A percentile compares a stretch with the other conserved stretches of the same genome.
phyloP scores from a whole-genome alignment of 768 basidiomycete species.

The Auriscalpium orientale region DNA sequence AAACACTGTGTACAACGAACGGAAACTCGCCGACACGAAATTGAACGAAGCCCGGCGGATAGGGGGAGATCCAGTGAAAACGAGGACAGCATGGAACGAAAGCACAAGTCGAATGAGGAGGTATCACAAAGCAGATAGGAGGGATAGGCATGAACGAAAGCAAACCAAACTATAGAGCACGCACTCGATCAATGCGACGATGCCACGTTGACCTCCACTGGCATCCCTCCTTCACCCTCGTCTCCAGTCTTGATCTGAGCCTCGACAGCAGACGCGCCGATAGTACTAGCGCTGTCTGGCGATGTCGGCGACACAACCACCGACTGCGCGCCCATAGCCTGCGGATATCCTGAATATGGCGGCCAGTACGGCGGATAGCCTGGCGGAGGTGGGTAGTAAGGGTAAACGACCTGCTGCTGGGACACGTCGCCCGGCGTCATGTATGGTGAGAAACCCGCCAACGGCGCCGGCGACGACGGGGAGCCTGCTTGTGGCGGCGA shows the following conservation, averaged over 20 bases:
- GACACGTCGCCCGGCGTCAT: background rate
- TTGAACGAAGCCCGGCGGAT: too few relatives aligned
- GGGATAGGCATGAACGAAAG: too few relatives aligned
- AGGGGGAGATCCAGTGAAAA: too few relatives aligned
- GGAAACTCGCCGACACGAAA: too few relatives aligned
- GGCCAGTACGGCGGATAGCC: constrained; percentile 6
- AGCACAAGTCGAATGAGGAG: too few relatives aligned
- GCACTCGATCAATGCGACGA: too few relatives aligned
- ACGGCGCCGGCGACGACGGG: background rate
- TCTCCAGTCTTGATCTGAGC: constrained; percentile 12
- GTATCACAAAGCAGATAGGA: too few relatives aligned
- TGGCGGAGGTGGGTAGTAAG: background rate
- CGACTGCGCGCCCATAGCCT: background rate
- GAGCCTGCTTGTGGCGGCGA: background rate
- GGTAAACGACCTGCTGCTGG: background rate
- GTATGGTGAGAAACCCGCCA: background rate
- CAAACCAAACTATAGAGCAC: too few relatives aligned
- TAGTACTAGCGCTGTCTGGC: constrained; percentile 10
- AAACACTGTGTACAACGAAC: too few relatives aligned
- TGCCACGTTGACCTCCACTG: background rate
- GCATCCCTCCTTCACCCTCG: constrained; percentile 8
- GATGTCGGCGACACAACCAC: constrained; percentile 5
- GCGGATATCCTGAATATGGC: background rate
- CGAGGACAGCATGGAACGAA: too few relatives aligned
- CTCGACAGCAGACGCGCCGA: constrained; percentile 5